Conservation (phyloP, 306 rosid genomes). For the Vicia villosa region DNA sequence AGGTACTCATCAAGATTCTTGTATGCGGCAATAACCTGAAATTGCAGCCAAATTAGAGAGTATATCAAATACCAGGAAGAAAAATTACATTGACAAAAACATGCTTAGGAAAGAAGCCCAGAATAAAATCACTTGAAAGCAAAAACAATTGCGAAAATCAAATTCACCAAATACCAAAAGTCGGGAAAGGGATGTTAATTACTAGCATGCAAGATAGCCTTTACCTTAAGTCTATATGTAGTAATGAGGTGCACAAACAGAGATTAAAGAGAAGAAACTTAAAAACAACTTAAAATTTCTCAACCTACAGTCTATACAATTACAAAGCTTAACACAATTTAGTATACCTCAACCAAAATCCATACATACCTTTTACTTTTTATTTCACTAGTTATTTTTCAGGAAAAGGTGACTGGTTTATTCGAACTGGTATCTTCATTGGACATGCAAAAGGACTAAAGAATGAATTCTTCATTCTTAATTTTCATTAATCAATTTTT, state of each 20-base stretch:
- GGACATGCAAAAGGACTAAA: not conserved
- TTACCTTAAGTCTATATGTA: slow-evolving; percentile 6
- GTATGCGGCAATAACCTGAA: slow-evolving; percentile 65
- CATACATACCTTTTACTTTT: not conserved
- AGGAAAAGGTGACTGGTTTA: not conserved
- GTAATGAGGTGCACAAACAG: not conserved
- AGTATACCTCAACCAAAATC: not conserved
- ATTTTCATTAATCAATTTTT: not conserved
- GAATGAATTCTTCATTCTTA: not conserved
- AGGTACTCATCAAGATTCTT: slow-evolving; percentile 74
- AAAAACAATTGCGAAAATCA: not conserved
- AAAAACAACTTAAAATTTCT: not conserved
- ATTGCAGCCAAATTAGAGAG: slow-evolving; percentile 38
- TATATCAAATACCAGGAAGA: slow-evolving; percentile 21
- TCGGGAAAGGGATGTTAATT: slow-evolving; percentile 12
- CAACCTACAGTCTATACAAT: no score
- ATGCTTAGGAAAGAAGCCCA: slow-evolving; percentile 21
- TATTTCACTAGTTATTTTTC: not conserved
- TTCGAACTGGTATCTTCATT: not conserved
- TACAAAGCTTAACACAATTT: not conserved
- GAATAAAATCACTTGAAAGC: not conserved
- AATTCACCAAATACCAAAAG: slow-evolving; percentile 13
- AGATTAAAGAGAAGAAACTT: slow-evolving; percentile 17
- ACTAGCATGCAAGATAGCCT: not conserved
- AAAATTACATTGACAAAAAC: slow-evolving; percentile 18